Percentiles rank a stretch among this genome's conserved stretches.
Evolutionary conservation across 2,329 filamentous ascomycete genomes (phyloP).

Genomic region (Gnomoniopsis sp.): DNA sequence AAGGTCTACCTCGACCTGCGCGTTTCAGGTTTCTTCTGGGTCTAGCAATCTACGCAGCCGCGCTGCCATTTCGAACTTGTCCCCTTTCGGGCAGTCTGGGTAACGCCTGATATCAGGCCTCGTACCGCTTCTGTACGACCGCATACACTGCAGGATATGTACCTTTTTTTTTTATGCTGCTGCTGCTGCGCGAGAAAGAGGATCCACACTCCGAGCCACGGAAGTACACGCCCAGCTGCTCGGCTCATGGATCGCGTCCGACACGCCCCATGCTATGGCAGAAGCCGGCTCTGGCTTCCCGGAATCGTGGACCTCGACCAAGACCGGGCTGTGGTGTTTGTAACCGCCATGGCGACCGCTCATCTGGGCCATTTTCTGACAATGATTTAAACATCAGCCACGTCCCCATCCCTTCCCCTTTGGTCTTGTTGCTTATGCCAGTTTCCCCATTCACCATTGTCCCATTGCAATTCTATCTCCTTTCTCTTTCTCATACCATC

Average conservation of each 20-base stretch:
- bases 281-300: slow-evolving; percentile 15
- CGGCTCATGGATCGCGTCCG: slow-evolving; percentile 17
- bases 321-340: slow-evolving; percentile 14
- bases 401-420: slow-evolving; percentile 8
- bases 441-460: slow-evolving; percentile 11
- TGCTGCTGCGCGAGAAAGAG: neutral
- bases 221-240: slow-evolving; percentile 12
- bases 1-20: slow-evolving; percentile 14
- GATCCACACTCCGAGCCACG: slow-evolving; percentile 10
- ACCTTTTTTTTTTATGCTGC: too few relatives aligned
- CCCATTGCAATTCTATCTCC: neutral
- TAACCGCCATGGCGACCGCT: slow-evolving; percentile 15
- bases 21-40: slow-evolving; percentile 17
- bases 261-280: slow-evolving; percentile 1
- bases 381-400: slow-evolving; percentile 18
- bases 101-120: slow-evolving; percentile 8
- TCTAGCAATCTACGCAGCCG: slow-evolving; percentile 15
- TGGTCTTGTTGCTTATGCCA: slow-evolving; percentile 8
- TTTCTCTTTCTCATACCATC: neutral
- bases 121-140: neutral
- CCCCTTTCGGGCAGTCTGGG: slow-evolving; percentile 3
- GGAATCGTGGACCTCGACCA: slow-evolving; percentile 11
- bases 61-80: slow-evolving; percentile 9
- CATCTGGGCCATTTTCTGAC: slow-evolving; percentile 16
- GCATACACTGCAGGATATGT: neutral